Conservation (phyloP, 805 yeast species). For the Kodamaea kakaduensis region DNA sequence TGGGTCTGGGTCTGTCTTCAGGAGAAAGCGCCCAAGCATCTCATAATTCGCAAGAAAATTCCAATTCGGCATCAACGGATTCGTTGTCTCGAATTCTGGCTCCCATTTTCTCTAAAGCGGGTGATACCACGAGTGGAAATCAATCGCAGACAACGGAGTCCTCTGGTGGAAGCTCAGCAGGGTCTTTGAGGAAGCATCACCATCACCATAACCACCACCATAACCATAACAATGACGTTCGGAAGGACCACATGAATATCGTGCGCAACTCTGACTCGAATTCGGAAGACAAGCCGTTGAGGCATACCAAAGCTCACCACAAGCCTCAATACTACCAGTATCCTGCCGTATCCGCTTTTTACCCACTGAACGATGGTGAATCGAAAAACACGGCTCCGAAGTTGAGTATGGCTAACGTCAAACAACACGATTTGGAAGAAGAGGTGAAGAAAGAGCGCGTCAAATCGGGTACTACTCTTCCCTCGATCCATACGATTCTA, state of each 20-base stretch:
- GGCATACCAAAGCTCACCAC: too few species aligned
- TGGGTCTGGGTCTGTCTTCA: slow-evolving; percentile 3
- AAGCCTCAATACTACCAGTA: slow-evolving; percentile 22
- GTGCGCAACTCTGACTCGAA: slow-evolving; percentile 4
- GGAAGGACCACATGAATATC: slow-evolving; percentile 2
- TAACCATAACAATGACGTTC: background rate
- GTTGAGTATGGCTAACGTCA: slow-evolving; percentile 9
- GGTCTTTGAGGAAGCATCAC: background rate
- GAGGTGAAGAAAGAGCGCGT: background rate
- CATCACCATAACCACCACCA: background rate
- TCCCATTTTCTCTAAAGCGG: background rate
- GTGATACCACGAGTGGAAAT: background rate
- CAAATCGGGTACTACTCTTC: background rate
- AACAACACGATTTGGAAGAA: slow-evolving; percentile 7
- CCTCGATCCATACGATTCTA: slow-evolving; percentile 3
- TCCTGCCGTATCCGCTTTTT: slow-evolving; percentile 17
- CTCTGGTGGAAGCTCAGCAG: background rate
- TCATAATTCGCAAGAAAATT: too few species aligned
- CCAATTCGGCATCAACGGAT: background rate
- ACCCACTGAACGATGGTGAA: background rate
- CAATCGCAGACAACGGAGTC: background rate
- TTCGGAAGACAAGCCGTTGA: slow-evolving; percentile 9
- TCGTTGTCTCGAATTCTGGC: background rate
- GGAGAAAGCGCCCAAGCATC: background rate
- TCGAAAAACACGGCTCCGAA: background rate